Base-by-base conservation (phyloP, 2,329 filamentous ascomycete species). In the Exophiala spinifera region DNA sequence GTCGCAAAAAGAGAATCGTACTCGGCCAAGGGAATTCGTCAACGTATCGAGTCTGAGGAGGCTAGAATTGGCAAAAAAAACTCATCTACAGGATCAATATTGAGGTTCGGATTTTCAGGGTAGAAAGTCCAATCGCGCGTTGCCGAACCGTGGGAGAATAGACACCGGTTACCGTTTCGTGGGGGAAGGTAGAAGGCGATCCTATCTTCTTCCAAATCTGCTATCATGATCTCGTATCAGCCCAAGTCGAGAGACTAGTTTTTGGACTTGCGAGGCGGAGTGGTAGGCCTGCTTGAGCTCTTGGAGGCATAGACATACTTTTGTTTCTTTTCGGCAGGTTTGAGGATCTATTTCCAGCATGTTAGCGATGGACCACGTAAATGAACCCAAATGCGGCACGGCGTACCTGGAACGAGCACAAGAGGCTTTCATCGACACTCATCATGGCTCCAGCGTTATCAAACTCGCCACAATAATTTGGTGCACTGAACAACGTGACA, bases 241-340 rank as follows among this genome's bases (percentile, higher is more conserved):
- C 57, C 60, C 54, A 51, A 53, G 55, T 49, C 39, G 49, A 28
- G 52, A 44, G 49, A 81, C 78, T 85, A 85, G 76, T 82, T 80
- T 75, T 85, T 84, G 73, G 82, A 80, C 75, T 86, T 88, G 78
- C 81, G 79, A 74, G 84, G 82, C 80, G 84, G 79, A 81, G 83
- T 85, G 75, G 82, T 79, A 74, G 83, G 81, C 78, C 80, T 82
- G 79, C 82, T 80, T 77, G 81, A 81, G 77, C 82, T 85, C 75
- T 87, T 80, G 78, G 82, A 80, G 78, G 80, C 80, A 78, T 85
- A 82, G 72, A 95, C 91, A 81, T 95, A 97, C 91, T 97, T 97
- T 89, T 96, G 92, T 87, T 99, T 99, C 87, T 99, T 99, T 84
- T 99, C 94, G 75, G 94, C 94, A 70, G 94, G 94, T 81, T 97